These are phyloP conservation scores for Jaapia argillacea DNA, from an alignment of 768 basidiomycete genomes.

Conservation along the genomic window DNA sequence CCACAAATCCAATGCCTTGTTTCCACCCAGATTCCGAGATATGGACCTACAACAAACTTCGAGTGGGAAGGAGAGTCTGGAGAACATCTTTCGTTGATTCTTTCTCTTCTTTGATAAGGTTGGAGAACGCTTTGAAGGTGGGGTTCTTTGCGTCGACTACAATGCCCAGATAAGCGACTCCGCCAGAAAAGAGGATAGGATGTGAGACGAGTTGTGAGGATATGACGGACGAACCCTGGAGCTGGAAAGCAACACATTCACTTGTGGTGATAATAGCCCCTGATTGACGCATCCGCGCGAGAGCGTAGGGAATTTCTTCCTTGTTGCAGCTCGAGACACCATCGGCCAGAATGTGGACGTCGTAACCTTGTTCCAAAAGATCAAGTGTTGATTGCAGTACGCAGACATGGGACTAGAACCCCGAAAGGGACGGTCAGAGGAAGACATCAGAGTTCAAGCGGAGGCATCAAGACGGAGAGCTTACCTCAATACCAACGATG, in stretches of 20 bases:
- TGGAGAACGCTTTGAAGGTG: slow-evolving; percentile 64
- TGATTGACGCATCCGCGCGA: slow-evolving; percentile 57
- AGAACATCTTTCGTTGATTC: slow-evolving; percentile 38
- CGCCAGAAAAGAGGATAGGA: no score
- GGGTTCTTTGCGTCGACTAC: slow-evolving; percentile 51
- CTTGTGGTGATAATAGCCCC: slow-evolving; percentile 75
- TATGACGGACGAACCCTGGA: slow-evolving; percentile 44
- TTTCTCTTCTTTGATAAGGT: slow-evolving; percentile 71
- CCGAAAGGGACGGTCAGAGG: not conserved
- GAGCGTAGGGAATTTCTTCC: slow-evolving; percentile 69
- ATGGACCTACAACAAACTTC: no score
- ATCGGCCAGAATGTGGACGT: slow-evolving; percentile 71
- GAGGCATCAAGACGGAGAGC: no score
- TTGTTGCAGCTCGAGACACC: slow-evolving; percentile 76
- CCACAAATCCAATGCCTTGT: no score
- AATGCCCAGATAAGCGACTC: slow-evolving; percentile 9
- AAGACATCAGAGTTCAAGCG: not conserved
- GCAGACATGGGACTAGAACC: slow-evolving; percentile 75
- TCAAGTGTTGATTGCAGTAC: slow-evolving; percentile 77
- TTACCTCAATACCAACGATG: slow-evolving; percentile 82
- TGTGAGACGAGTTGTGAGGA: slow-evolving; percentile 4
- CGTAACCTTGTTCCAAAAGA: slow-evolving; percentile 37
- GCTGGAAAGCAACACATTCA: slow-evolving; percentile 72
- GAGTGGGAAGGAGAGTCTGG: slow-evolving; percentile 14
- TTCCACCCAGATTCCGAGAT: no score